Evolutionary conservation across 805 yeast species (phyloP), one percentile per base, ranked within the genome.

Genomic region (Metschnikowia cerradonensis): DNA sequence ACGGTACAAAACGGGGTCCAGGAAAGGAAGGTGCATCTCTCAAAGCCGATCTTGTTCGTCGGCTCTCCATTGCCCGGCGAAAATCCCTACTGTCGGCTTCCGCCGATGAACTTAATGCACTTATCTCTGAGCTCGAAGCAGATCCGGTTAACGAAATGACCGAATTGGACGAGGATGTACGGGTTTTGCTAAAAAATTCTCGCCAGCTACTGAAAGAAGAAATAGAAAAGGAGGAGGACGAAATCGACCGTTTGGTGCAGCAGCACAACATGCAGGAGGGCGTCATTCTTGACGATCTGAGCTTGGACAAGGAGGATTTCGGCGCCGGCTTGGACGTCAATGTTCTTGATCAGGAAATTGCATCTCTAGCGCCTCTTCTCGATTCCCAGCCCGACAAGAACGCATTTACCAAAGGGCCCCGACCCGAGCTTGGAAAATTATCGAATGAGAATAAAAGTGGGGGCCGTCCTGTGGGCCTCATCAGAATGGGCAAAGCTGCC

Each of bases 401-500:
- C 22, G 19, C 37, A n/a, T 34, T 15, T 5, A 17, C 43, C 11
- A 45, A 36, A 33, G 49, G 3, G 20, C 17, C 41, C 31, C 41
- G 41, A n/a, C 22, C 30, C 15, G 33, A 35, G 13, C 41, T 30
- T 35, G 35, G 15, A 3, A 30, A 17, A 15, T 13, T 20, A 2
- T 38, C 38, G 43, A 37, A 19, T 17, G 47, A 34, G 30, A 31
- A 33, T 55, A 63, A 14, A 47, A 34, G 2, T 52, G 22, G 45
- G 51, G 59, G 7, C 76, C 77, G 43, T 15, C 43, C 43, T 3
- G n/a, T 6, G 20, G 34, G 43, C 14, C 43, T 7, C 5, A 40
- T 40, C 8, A 59, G 74, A 48, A 73, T 73, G 77, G 78, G 78
- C 3, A 72, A 71, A 49, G 74, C 75, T 5, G 78, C 78, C 17